Conservation (phyloP, 1,284 basidiomycete genomes). For the Stereum hirsutum region DNA sequence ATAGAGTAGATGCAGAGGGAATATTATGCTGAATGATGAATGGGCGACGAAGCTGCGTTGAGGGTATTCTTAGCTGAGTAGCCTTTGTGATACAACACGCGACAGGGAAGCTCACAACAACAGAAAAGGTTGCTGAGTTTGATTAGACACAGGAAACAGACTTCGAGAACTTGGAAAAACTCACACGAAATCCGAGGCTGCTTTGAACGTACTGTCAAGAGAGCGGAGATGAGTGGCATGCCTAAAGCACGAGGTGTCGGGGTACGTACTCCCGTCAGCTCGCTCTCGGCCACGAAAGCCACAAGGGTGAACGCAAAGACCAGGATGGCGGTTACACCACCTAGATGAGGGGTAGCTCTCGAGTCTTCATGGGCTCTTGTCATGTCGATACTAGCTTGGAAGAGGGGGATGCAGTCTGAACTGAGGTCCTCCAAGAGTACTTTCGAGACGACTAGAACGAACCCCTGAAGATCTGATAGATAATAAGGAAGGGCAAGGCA, state of each 20-base stretch:
- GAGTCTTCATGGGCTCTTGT: no score
- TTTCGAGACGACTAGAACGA: no score
- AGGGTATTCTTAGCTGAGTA: slow-evolving; percentile 7
- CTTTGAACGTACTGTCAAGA: slow-evolving; percentile 65
- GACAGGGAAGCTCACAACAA: slow-evolving; percentile 45
- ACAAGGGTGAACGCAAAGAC: slow-evolving; percentile 45
- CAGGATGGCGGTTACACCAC: slow-evolving; percentile 29
- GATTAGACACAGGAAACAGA: no score
- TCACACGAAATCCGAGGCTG: slow-evolving; percentile 52
- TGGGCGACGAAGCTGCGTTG: slow-evolving; percentile 62
- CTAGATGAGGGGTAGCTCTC: slow-evolving; percentile 16
- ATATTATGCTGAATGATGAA: slow-evolving; percentile 56
- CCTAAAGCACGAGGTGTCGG: not conserved
- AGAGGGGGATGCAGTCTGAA: no score
- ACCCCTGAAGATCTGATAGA: no score
- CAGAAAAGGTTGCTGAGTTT: slow-evolving; percentile 73
- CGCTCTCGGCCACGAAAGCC: slow-evolving; percentile 62
- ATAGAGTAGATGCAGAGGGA: slow-evolving; percentile 65
- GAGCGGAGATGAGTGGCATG: not conserved
- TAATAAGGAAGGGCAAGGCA: no score
- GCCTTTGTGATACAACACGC: not conserved
- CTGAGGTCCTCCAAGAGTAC: no score
- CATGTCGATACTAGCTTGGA: no score
- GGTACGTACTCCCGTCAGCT: slow-evolving; percentile 55
- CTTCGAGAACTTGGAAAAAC: no score